Base-by-base conservation (phyloP, 177 flowering plant species). In the Tripterygium wilfordii region DNA sequence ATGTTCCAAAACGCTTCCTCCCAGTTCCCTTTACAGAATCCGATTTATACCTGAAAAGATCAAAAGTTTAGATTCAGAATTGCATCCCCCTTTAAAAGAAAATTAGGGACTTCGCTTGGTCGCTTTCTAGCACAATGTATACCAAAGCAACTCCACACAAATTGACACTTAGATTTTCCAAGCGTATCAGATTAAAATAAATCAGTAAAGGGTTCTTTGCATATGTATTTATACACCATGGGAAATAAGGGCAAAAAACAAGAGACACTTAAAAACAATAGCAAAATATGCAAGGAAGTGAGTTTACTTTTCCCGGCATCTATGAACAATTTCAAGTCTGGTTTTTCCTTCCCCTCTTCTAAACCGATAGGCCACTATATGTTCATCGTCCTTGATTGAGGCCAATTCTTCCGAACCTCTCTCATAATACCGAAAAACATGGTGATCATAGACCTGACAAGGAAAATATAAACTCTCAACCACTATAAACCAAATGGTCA, bases 331-430 rank as follows among this genome's bases (percentile, higher is more conserved):
- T 76, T 81, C 90, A 17, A 89, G 54, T 62, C 62, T 76, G 33
- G 73, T 68, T 49, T 71, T 61, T 39, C 76, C 76, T 2, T 61
- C 46, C 3, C 39, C 66, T n/a, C 39, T 72, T 42, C 67, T 67
- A 29, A 81, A 70, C n/a, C 90, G 72, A 61, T 85, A 94, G 12
- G 92, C 97, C 38, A 87, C 92, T 51, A 89, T 68, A 56, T 68
- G 77, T 10, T 94, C 97, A 49, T 85, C 86, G 59, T 94, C 90
- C 62, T 85, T 89, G 48, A 94, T 75, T 12, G 60, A 52, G 57
- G 61, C 48, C 62, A 89, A 57, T 30, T 72, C 49, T 42, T 87
- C 96, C 43, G 52, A 59, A 44, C 83, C 82, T 50, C 61, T 74
- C 21, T 85, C 92, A 48, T 83, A 57, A 59, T 77, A 83, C 38